phyloP scores from a whole-genome alignment of 495 filamentous ascomycete genomes.

The Tuber indicum region DNA sequence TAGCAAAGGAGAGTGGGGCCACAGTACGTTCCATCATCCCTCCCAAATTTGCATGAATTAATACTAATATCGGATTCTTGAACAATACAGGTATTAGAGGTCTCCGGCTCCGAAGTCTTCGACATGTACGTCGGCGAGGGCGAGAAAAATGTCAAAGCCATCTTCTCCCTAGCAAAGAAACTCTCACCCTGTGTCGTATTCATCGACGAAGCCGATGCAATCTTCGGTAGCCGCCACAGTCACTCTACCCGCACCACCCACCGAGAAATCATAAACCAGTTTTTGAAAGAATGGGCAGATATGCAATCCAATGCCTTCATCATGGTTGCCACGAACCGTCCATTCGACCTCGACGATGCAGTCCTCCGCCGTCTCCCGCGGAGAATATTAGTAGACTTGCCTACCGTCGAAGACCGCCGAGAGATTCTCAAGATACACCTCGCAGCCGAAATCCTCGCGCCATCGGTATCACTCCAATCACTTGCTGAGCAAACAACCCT shows the following conservation, averaged over 20 bases:
- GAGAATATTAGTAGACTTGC: constrained; percentile 79
- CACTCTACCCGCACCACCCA: constrained; percentile 57
- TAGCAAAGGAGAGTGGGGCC: constrained; percentile 88
- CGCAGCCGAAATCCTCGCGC: constrained; percentile 64
- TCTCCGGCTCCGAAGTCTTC: constrained; percentile 64
- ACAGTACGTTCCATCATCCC: constrained; percentile 47
- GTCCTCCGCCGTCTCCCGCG: constrained; percentile 79
- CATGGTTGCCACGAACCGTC: constrained; percentile 97
- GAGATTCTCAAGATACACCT: constrained; percentile 81
- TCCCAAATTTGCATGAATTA: background rate
- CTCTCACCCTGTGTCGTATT: constrained; percentile 91
- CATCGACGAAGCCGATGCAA: constrained; percentile 92
- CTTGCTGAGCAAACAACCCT: constrained; percentile 72
- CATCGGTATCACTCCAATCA: constrained; percentile 60
- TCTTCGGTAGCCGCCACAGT: constrained; percentile 67
- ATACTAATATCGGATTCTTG: constrained; percentile 41
- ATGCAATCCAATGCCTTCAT: constrained; percentile 87
- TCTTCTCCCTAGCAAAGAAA: constrained; percentile 87
- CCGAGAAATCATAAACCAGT: constrained; percentile 94
- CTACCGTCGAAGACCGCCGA: constrained; percentile 66
- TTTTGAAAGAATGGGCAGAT: constrained; percentile 96
- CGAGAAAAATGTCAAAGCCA: constrained; percentile 92
- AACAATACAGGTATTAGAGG: constrained; percentile 46
- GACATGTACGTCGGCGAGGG: constrained; percentile 95
- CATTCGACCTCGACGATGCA: constrained; percentile 92